Percentiles rank a stretch among this genome's conserved stretches.
phyloP scores from a whole-genome alignment of 2,329 filamentous ascomycete species.

The Epichloe gansuensis region DNA sequence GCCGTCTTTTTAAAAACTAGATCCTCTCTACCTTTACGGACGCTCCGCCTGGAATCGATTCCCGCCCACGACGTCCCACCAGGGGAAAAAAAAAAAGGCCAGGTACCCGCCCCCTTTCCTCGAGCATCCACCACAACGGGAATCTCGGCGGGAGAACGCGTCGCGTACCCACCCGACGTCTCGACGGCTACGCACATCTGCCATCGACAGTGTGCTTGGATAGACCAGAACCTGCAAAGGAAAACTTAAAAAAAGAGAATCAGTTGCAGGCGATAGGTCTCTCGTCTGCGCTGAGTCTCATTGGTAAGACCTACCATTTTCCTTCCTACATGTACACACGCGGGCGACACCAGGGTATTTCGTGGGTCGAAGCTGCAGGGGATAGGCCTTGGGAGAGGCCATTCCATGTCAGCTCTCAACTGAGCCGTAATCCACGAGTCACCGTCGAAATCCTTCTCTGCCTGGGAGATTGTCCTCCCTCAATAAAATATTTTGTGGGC shows the following conservation, averaged over 20 bases:
- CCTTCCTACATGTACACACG: not conserved
- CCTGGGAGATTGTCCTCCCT: not conserved
- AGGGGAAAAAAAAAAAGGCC: not conserved
- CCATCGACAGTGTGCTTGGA: slow-evolving; percentile 9
- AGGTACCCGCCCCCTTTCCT: slow-evolving; percentile 10
- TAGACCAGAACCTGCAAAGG: slow-evolving; percentile 12
- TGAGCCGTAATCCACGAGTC: not conserved
- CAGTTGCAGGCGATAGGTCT: slow-evolving; percentile 44
- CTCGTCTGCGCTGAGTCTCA: slow-evolving; percentile 52
- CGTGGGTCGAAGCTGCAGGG: not conserved
- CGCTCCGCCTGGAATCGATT: slow-evolving; percentile 3
- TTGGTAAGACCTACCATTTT: slow-evolving; percentile 27
- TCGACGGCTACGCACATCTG: slow-evolving; percentile 9
- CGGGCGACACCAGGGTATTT: not conserved
- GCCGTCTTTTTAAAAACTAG: not conserved
- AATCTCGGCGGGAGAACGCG: slow-evolving; percentile 19
- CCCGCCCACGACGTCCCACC: slow-evolving; percentile 1
- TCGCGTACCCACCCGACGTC: slow-evolving; percentile 15
- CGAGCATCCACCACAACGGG: not conserved
- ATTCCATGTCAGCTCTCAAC: not conserved
- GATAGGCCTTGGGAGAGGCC: not conserved
- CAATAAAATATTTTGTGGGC: slow-evolving; percentile 7
- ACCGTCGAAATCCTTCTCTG: not conserved
- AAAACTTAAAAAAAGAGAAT: slow-evolving; percentile 29
- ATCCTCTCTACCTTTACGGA: slow-evolving; percentile 10